These are phyloP conservation scores for Pneumocystis murina DNA, from an alignment of 1,139 yeast genomes.

Conservation along the genomic window DNA sequence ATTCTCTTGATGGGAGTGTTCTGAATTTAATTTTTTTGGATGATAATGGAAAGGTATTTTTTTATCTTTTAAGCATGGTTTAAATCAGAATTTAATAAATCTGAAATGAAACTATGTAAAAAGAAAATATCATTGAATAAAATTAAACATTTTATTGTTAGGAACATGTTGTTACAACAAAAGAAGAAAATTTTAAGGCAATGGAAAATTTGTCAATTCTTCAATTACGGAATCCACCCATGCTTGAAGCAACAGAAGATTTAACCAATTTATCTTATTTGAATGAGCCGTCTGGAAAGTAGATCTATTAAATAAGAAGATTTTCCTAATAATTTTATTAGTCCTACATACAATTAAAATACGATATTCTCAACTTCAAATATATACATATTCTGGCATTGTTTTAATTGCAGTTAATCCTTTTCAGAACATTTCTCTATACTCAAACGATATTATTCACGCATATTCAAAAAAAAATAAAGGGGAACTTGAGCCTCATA, in stretches of 20 bases:
- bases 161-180: slow-evolving; percentile 9
- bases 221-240: slow-evolving; percentile 82
- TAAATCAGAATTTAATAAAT: not conserved
- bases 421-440: slow-evolving; percentile 78
- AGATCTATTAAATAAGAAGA: slow-evolving; percentile 73
- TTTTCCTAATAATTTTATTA: slow-evolving; percentile 36
- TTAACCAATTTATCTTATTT: slow-evolving; percentile 79
- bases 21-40: slow-evolving; percentile 44
- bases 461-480: slow-evolving; percentile 85
- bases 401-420: slow-evolving; percentile 95
- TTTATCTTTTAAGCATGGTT: not conserved
- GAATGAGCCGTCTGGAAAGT: slow-evolving; percentile 86
- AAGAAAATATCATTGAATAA: not conserved
- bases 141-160: not conserved
- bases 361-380: slow-evolving; percentile 75
- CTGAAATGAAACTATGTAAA: not conserved
- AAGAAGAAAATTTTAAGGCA: slow-evolving; percentile 35
- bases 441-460: slow-evolving; percentile 81
- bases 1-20: slow-evolving; percentile 34
- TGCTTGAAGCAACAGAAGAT: slow-evolving; percentile 86
- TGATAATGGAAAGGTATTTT: slow-evolving; percentile 37
- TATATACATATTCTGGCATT: slow-evolving; percentile 92
- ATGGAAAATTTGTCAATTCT: slow-evolving; percentile 45
- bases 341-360: not conserved
- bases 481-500: slow-evolving; percentile 91